These are phyloP conservation scores for Mallotus japonicus DNA, from an alignment of 441 rosid genomes.

Conservation along the genomic window DNA sequence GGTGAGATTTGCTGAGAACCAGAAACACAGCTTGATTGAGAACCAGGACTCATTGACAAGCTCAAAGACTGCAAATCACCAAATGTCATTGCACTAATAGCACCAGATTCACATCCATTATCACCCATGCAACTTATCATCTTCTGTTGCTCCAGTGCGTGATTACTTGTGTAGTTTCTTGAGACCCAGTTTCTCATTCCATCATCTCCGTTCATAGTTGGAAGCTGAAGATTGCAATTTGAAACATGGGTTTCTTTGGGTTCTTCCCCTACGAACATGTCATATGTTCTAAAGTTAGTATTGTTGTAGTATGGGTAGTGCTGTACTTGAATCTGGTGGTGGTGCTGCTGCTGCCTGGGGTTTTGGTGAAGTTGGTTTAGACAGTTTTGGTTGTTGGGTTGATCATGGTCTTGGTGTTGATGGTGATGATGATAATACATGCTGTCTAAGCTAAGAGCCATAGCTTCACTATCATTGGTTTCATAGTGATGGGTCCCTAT, in stretches of 20 bases:
- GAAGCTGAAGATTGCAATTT: constrained; percentile 39
- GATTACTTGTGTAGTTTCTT: constrained; percentile 41
- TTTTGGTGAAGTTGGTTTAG: constrained; percentile 41
- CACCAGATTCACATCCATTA: constrained; percentile 39
- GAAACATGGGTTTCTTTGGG: constrained; percentile 37
- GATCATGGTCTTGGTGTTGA: constrained; percentile 36
- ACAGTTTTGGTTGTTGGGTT: constrained; percentile 34
- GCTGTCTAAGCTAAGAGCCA: constrained; percentile 85
- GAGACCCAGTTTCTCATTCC: constrained; percentile 51
- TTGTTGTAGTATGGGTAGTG: constrained; percentile 29
- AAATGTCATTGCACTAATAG: constrained; percentile 50
- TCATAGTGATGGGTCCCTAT: constrained; percentile 71
- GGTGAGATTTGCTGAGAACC: constrained; percentile 61
- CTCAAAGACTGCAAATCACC: constrained; percentile 85
- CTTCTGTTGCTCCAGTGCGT: constrained; percentile 48
- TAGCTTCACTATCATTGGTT: constrained; percentile 53
- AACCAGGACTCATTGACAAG: constrained; percentile 98
- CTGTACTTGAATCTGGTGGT: constrained; percentile 38
- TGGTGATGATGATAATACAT: constrained; percentile 51
- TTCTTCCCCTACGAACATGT: constrained; percentile 34
- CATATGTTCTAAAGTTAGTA: constrained; percentile 42
- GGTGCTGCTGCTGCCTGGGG: constrained; percentile 30
- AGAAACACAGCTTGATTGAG: constrained; percentile 85
- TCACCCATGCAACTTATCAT: constrained; percentile 39
- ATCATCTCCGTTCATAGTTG: constrained; percentile 32